Percentiles rank a stretch among this genome's conserved stretches.
These are phyloP conservation scores for Claviceps paspali DNA, from an alignment of 2,329 filamentous ascomycete species.

Conservation along the genomic window DNA sequence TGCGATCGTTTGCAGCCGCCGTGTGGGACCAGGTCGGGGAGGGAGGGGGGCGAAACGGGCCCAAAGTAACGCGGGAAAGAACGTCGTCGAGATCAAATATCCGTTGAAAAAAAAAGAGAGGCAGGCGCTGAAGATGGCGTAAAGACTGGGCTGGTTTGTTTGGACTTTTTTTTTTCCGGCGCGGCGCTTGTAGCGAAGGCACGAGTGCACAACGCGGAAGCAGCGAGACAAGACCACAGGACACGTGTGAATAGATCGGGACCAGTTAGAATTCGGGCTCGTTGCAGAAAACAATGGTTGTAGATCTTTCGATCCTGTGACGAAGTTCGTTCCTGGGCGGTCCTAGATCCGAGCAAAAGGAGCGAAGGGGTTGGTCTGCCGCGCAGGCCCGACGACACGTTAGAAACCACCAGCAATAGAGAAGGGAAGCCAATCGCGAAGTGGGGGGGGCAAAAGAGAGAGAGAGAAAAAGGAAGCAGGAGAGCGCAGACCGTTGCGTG, in stretches of 20 bases:
- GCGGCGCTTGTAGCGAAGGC: neutral
- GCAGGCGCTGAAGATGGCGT: constrained; percentile 3
- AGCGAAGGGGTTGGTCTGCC: too few relatives aligned
- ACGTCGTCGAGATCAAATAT: constrained; percentile 2
- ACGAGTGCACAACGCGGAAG: neutral
- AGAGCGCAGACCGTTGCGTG: neutral
- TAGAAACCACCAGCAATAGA: neutral
- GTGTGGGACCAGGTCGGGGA: neutral
- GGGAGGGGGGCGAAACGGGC: neutral
- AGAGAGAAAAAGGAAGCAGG: neutral
- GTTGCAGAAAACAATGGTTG: neutral
- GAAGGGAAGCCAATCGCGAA: constrained; percentile 1
- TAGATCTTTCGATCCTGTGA: too few relatives aligned
- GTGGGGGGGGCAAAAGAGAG: neutral
- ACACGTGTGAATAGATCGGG: neutral
- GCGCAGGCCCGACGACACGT: constrained; percentile 2
- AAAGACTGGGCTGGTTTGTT: neutral
- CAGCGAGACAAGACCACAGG: constrained; percentile 1
- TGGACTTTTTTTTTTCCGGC: neutral
- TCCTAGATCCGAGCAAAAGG: neutral
- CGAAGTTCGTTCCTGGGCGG: neutral
- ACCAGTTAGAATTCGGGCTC: neutral
- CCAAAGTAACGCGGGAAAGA: constrained; percentile 1
- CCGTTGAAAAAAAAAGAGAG: constrained; percentile 1
- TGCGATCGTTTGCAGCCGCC: neutral